Percentiles rank a stretch among this genome's conserved stretches.
Evolutionary conservation across 2,329 filamentous ascomycete genomes (phyloP).

Genomic region (Fusarium cyanostomum): DNA sequence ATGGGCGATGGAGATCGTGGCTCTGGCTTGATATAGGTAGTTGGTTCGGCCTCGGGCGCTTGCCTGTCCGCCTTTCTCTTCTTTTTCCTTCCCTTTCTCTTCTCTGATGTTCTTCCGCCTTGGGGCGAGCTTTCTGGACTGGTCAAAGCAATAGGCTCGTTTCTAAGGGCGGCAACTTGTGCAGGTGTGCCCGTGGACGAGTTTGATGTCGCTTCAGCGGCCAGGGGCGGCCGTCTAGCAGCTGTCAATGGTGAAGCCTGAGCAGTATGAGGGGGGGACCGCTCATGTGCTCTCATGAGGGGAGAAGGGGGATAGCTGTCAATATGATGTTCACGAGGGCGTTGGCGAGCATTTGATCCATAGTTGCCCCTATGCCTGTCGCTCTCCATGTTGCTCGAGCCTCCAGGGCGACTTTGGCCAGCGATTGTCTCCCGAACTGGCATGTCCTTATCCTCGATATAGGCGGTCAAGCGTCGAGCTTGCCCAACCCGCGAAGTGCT

Average conservation of each 20-base stretch:
- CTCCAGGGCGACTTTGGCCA: conserved; percentile 55
- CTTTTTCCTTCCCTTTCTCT: conserved; percentile 60
- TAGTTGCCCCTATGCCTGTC: conserved; percentile 25
- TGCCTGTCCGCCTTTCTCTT: conserved; percentile 64
- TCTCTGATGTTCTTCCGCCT: conserved; percentile 58
- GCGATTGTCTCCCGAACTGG: conserved; percentile 48
- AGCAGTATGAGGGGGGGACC: conserved; percentile 76
- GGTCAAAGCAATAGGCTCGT: conserved; percentile 57
- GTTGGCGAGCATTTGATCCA: conserved; percentile 23
- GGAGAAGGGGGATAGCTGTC: conserved; percentile 61
- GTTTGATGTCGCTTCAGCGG: conserved; percentile 26
- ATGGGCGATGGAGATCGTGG: conserved; percentile 71
- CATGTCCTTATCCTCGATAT: conserved; percentile 27
- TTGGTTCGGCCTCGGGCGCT: conserved; percentile 57
- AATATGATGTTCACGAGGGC: conserved; percentile 39
- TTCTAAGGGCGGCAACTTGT: conserved; percentile 67
- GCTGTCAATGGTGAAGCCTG: conserved; percentile 70
- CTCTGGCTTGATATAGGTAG: conserved; percentile 70
- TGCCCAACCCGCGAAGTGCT: conserved; percentile 26
- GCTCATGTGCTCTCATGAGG: conserved; percentile 77
- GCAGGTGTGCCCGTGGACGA: conserved; percentile 52
- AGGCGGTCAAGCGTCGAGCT: conserved; percentile 48
- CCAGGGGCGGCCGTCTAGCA: conserved; percentile 47
- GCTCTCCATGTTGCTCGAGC: conserved; percentile 49
- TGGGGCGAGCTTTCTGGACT: conserved; percentile 71